Base-by-base conservation (phyloP, 164 flowering plant species). In the Nymphaea colorata region DNA sequence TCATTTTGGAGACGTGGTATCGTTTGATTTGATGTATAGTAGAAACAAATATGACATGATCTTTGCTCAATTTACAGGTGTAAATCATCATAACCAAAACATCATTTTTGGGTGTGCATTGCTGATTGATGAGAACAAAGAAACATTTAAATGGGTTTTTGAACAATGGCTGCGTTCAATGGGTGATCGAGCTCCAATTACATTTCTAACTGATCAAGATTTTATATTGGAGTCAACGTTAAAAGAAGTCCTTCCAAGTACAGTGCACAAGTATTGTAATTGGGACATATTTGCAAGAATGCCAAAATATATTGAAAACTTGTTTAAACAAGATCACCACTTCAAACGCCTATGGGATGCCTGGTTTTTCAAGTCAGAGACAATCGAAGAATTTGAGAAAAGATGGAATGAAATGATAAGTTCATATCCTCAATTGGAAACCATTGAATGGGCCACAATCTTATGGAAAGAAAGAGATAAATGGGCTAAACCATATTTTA, bases 161-260 rank as follows among this genome's bases (percentile, higher is more conserved):
- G 53, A 67, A 55, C 59, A 51, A 11, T 67, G 70, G 70, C 6
- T 72, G 41, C 15, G 36, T 16, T 65, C 70, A 67, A 63, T 72
- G 70, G 42, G 47, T 61, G 74, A 70, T 15, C 44, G 42, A 16
- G 67, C 61, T 42, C 70, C 67, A 25, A 67, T 42, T 12, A 43
- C 74, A 42, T 61, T 72, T 25, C 67, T 72, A 42, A 72, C 70
- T 41, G 64, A 67, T 57, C 67, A 72, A 4, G 61, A 53, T 55
- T 14, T 45, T 18, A 63, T 18, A 2, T 53, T 72, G 36, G 18
- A 17, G 44, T 12, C 61, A 3, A 70, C 70, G 51, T 41, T 72
- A 15, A 4, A 64, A 51, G 43, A 62, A 17, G 70, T 72, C 4
- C 67, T 72, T n/a, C 74, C 67, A 17, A 18, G 47, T 15, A 11